Percentiles rank a stretch among this genome's conserved stretches.
Conservation (phyloP, 345 rosid species). For the Sisymbrium altissimum region DNA sequence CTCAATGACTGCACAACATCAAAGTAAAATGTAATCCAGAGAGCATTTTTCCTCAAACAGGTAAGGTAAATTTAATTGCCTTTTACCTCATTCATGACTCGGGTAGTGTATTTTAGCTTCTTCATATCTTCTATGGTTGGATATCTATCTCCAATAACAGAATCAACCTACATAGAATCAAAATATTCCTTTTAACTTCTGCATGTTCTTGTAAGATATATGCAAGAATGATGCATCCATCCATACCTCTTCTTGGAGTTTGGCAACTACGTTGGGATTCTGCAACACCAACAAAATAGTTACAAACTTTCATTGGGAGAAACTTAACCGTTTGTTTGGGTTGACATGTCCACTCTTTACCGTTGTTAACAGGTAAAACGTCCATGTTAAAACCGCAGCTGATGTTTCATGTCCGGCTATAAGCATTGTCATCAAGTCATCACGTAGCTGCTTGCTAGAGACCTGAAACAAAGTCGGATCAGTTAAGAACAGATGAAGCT, state of each 20-base stretch:
- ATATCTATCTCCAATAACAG: conserved; percentile 78
- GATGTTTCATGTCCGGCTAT: conserved; percentile 99
- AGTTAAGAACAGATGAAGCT: conserved; percentile 2
- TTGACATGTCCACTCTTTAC: conserved; percentile 34
- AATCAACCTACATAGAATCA: conserved; percentile 61
- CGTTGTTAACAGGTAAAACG: conserved; percentile 80
- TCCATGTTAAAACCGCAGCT: conserved; percentile 97
- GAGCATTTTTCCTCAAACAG: background rate
- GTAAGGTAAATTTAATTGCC: background rate
- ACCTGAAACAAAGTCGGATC: conserved; percentile 47
- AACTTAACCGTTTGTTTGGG: background rate
- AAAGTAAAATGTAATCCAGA: background rate
- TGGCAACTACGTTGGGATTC: conserved; percentile 76
- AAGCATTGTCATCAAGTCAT: conserved; percentile 98
- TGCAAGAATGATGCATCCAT: background rate
- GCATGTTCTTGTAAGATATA: background rate
- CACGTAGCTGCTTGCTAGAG: conserved; percentile 93
- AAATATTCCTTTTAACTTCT: background rate
- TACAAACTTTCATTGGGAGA: background rate
- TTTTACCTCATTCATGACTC: conserved; percentile 88
- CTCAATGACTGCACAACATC: conserved; percentile 65
- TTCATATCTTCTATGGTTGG: conserved; percentile 85
- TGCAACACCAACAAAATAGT: conserved; percentile 34
- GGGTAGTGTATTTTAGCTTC: conserved; percentile 84
- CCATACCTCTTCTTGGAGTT: conserved; percentile 85